A percentile compares a stretch with the other conserved stretches of the same genome.
phyloP scores from a whole-genome alignment of 2,329 filamentous ascomycete genomes.

The Lasiodiplodia sp. region DNA sequence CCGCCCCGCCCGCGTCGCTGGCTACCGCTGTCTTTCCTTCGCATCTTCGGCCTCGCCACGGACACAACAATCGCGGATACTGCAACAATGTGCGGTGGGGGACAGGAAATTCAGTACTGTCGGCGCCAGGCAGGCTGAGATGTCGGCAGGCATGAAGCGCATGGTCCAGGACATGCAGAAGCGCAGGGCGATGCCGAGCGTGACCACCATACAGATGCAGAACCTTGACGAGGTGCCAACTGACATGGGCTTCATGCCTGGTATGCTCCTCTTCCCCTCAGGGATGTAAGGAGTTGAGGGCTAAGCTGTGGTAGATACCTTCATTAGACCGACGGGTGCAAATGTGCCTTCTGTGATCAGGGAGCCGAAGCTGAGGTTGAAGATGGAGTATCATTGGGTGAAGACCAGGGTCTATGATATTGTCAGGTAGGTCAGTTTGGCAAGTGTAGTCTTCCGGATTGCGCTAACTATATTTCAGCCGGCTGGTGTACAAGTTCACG shows the following conservation, averaged over 20 bases:
- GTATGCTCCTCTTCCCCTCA: constrained; percentile 26
- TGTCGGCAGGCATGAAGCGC: neutral
- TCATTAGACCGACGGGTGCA: constrained; percentile 43
- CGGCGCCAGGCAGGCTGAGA: neutral
- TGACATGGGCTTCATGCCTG: constrained; percentile 36
- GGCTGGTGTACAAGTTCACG: constrained; percentile 32
- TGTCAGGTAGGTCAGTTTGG: constrained; percentile 34
- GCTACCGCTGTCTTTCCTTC: constrained; percentile 10
- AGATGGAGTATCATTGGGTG: constrained; percentile 39
- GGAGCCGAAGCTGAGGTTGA: constrained; percentile 35
- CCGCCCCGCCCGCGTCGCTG: neutral
- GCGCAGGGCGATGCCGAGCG: constrained; percentile 9
- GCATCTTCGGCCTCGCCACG: neutral
- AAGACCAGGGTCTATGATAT: constrained; percentile 34
- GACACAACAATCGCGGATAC: neutral
- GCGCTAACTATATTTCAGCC: constrained; percentile 17
- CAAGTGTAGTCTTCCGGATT: constrained; percentile 20
- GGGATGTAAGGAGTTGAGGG: neutral
- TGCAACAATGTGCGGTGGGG: neutral
- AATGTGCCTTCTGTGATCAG: constrained; percentile 40
- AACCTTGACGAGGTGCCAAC: constrained; percentile 25
- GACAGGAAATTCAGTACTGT: neutral
- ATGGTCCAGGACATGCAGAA: constrained; percentile 24
- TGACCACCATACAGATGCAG: constrained; percentile 1
- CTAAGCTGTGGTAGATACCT: constrained; percentile 42